Conservation (phyloP, 768 basidiomycete species). For the Multifurca ochricompacta region DNA sequence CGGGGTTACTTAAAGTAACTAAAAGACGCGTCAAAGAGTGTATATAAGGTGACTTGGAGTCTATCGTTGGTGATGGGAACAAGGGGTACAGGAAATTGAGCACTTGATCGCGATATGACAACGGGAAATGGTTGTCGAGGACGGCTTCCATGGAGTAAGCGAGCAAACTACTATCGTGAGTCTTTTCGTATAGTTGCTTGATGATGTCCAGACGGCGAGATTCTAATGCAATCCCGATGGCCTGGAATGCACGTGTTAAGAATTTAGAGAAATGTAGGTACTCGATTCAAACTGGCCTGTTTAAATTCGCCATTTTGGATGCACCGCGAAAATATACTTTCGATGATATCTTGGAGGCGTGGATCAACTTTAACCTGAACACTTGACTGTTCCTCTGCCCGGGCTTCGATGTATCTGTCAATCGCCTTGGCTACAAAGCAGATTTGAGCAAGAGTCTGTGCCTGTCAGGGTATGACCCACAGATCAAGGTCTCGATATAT, state of each 20-base stretch:
- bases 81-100: conserved; percentile 75
- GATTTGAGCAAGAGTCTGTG: background rate
- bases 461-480: conserved; percentile 42
- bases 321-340: conserved; percentile 80
- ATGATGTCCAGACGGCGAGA: conserved; percentile 84
- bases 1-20: conserved; percentile 79
- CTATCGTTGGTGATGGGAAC: conserved; percentile 68
- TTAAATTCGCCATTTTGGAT: conserved; percentile 85
- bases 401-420: conserved; percentile 79
- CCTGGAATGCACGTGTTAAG: conserved; percentile 38
- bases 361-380: conserved; percentile 61
- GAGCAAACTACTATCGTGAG: conserved; percentile 69
- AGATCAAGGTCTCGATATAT: conserved; percentile 91
- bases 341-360: conserved; percentile 76
- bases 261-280: background rate
- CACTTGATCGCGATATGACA: conserved; percentile 78
- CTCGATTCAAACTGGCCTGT: conserved; percentile 46
- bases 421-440: conserved; percentile 76
- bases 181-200: conserved; percentile 62
- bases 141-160: conserved; percentile 91
- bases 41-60: conserved; percentile 67
- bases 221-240: conserved; percentile 92
- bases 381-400: conserved; percentile 46
- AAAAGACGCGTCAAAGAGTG: conserved; percentile 82
- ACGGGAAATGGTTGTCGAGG: conserved; percentile 81